Base-by-base conservation (phyloP, 2,329 filamentous ascomycete genomes). In the Akanthomyces lecanii region DNA sequence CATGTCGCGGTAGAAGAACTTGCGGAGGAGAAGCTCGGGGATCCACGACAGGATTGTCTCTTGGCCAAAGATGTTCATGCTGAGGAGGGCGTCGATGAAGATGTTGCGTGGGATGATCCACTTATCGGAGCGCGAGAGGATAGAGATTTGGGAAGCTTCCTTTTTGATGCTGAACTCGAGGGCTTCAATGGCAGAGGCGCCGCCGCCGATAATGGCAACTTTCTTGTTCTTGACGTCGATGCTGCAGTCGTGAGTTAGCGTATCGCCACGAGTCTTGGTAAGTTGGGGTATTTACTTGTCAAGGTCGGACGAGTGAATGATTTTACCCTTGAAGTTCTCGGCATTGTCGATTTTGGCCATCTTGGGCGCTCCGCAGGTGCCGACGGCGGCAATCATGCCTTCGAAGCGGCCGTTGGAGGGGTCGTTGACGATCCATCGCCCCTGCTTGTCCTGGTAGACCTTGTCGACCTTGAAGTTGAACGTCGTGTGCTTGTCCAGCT, bases 31-130 rank as follows among this genome's bases (percentile, higher is more conserved):
- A 51, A 80, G 80, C 73, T 96, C 91, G 0, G 92, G 91, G 45
- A 96, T 88, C 80, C 87, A 91, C 0, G 89, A 91, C 21, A 95
- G 75, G 0, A 83, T 72, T 0, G 89, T 95, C 73, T 95, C 89
- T 51, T 89, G 85, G 1, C 91, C 91, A 64, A 93, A 87, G 58
- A 95, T 83, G 73, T 96, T 96, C 69, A 92, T 77, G 2, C 89
- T 84, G 1, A 96, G 82, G 1, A 96, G 79, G 1, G 84, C 79
- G 71, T 96, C 88, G 57, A 95, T 81, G 50, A 95, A 55, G 0
- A 90, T 79, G 67, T 96, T 95, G 10, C 92, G 84, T 0, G 91
- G 91, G 59, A 94, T 93, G 66, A 95, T 91, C 91, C 90, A 94
- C 73, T 94, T 95, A 69, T 94, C 90, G 16, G 86, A 90, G 25